A percentile compares a stretch with the other conserved stretches of the same genome.
Conservation (phyloP, 257 asterid species). For the Mitragyna speciosa region DNA sequence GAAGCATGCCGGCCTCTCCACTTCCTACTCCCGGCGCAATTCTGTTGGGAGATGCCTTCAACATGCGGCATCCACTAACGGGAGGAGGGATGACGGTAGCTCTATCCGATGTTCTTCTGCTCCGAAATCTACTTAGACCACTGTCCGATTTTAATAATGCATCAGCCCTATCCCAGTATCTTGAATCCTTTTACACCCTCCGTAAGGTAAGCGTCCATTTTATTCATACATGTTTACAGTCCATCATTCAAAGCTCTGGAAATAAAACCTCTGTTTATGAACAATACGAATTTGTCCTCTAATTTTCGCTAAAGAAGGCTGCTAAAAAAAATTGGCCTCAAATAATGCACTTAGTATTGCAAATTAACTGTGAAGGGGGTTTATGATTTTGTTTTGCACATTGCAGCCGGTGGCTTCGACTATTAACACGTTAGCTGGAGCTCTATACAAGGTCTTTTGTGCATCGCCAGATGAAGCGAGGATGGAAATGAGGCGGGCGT, state of each 20-base stretch:
- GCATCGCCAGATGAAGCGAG: conserved; percentile 7
- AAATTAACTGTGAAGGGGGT: no score
- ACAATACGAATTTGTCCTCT: no score
- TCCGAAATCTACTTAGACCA: conserved; percentile 44
- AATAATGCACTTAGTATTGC: no score
- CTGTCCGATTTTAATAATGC: conserved; percentile 19
- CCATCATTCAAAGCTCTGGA: no score
- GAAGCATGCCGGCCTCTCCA: conserved; percentile 57
- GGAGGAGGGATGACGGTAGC: conserved; percentile 68
- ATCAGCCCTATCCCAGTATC: neutral
- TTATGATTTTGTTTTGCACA: no score
- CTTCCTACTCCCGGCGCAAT: conserved; percentile 54
- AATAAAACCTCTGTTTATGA: no score
- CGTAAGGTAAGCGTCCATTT: no score
- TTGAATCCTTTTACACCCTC: conserved; percentile 8
- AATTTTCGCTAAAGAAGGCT: no score
- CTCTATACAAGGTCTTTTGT: neutral
- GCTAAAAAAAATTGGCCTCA: no score
- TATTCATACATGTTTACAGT: no score
- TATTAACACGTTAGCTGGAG: neutral
- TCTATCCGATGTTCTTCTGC: conserved; percentile 49
- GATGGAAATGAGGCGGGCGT: neutral
- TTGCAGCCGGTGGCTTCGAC: conserved; percentile 11
- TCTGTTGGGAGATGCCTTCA: conserved; percentile 56
- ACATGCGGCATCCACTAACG: conserved; percentile 54